Evolutionary conservation across 371 early-diverging fungal genomes (phyloP), one percentile per base, ranked within the genome.

Genomic region (Mortierella sp.): DNA sequence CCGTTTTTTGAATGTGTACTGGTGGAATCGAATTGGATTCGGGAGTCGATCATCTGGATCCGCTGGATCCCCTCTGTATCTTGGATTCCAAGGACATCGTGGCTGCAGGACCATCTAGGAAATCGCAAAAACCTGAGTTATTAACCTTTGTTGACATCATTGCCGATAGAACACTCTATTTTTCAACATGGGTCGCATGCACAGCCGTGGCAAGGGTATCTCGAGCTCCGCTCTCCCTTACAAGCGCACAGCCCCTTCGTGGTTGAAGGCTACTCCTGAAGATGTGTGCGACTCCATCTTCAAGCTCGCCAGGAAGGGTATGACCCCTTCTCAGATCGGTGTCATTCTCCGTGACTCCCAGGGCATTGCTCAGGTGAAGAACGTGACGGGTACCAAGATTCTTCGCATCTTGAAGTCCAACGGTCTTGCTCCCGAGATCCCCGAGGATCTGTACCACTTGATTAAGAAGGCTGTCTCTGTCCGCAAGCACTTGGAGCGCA

Each of bases 381-480:
- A 84, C 83, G 92, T 99, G 73, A 96, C 97, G 71, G 98, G 98
- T 80, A 96, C 91, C 92, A 96, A 95, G 92, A 88, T 99, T 67
- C 90, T 97, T 71, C 92, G 94, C 87, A 93, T 96, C 86, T 85
- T 96, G 72, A 93, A 93, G 89, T 83, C 89, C 81, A 92, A 94
- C 89, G 89, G 90, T 59, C 87, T 96, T 58, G 97, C 94, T 67
- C 99, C 99, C 71, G 95, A 94, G 82, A 95, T 99, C 81, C 99
- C 99, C 69, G 99, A 99, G 88, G 99, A 99, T 87, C 90, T 99
- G 64, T 95, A 98, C 91, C 95, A 95, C 84, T 87, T 99, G 68
- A 98, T 99, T 90, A 98, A 98, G 93, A 99, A 98, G 94, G 98
- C 99, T 55, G 98, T 98, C 80, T 87, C 95, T 78, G 94, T 99